A percentile compares a stretch with the other conserved stretches of the same genome.
These are phyloP conservation scores for Aspergillus ibericus DNA, from an alignment of 2,329 filamentous ascomycete species.

Conservation along the genomic window DNA sequence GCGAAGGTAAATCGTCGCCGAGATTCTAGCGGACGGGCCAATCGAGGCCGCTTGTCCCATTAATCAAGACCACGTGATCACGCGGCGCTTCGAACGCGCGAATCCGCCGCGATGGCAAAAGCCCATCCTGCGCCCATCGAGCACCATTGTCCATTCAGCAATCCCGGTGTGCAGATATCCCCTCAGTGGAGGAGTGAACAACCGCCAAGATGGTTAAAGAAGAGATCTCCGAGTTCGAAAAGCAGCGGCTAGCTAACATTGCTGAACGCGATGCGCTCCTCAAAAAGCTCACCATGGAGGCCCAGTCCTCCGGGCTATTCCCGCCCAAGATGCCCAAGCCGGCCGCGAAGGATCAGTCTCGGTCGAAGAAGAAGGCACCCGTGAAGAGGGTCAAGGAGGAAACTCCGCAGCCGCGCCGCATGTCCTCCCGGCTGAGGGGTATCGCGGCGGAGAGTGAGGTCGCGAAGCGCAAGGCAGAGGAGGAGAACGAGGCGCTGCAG, in stretches of 20 bases:
- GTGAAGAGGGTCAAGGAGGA: constrained; percentile 62
- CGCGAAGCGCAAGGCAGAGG: constrained; percentile 67
- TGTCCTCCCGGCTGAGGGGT: constrained; percentile 62
- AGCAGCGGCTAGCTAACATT: constrained; percentile 80
- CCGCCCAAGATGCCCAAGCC: constrained; percentile 53
- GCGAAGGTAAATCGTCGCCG: not conserved
- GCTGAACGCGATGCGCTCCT: constrained; percentile 80
- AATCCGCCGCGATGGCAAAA: not conserved
- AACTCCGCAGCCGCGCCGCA: constrained; percentile 56
- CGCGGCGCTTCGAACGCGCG: constrained; percentile 2
- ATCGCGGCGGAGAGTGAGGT: constrained; percentile 67
- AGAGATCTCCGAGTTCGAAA: constrained; percentile 81
- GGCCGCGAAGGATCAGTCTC: constrained; percentile 45
- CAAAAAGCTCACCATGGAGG: constrained; percentile 69
- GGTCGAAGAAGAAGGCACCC: constrained; percentile 51
- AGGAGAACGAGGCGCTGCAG: constrained; percentile 58
- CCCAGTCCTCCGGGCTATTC: constrained; percentile 68
- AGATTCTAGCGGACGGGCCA: not conserved
- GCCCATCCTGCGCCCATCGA: not conserved
- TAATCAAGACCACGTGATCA: not conserved
- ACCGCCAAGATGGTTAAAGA: constrained; percentile 31
- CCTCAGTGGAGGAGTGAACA: not conserved
- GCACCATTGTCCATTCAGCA: not conserved
- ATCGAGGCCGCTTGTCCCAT: not conserved
- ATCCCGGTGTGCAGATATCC: not conserved